These are phyloP conservation scores for Schizothecium vesticola DNA, from an alignment of 495 filamentous ascomycete species.

Conservation along the genomic window DNA sequence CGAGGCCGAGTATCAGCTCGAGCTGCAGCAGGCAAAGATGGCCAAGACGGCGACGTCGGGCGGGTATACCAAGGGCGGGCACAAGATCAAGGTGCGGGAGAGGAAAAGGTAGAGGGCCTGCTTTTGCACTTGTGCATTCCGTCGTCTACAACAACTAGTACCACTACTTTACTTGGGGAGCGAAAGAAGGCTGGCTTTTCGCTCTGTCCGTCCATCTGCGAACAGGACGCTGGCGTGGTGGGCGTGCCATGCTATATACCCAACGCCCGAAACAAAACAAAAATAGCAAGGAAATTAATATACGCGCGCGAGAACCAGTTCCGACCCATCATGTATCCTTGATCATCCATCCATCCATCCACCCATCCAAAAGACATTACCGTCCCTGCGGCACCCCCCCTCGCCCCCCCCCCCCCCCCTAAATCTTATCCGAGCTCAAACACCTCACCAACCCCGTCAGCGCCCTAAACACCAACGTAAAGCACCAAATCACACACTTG, in stretches of 20 bases:
- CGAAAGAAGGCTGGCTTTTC: conserved; percentile 17
- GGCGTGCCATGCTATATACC: neutral
- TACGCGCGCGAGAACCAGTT: neutral
- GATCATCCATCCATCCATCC: neutral
- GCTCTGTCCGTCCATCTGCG: neutral
- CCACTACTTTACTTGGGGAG: conserved; percentile 2
- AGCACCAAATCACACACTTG: conserved; percentile 44
- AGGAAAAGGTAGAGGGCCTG: conserved; percentile 59
- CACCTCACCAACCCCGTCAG: conserved; percentile 37
- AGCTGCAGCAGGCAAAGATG: conserved; percentile 59
- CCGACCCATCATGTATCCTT: neutral
- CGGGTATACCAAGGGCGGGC: conserved; percentile 72
- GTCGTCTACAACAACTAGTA: conserved; percentile 2
- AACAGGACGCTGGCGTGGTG: neutral
- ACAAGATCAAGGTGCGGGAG: conserved; percentile 78
- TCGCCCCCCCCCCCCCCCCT: neutral
- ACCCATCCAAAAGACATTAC: neutral
- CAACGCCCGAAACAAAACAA: neutral
- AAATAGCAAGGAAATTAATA: conserved; percentile 1
- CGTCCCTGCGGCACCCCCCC: neutral
- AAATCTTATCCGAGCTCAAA: conserved; percentile 35
- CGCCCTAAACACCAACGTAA: conserved; percentile 42
- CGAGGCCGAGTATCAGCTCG: conserved; percentile 69
- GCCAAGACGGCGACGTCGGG: conserved; percentile 64
- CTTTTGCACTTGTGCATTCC: conserved; percentile 15